These are phyloP conservation scores for Elymus sibiricus DNA, from an alignment of 176 grass and related monocot species.

Conservation along the genomic window DNA sequence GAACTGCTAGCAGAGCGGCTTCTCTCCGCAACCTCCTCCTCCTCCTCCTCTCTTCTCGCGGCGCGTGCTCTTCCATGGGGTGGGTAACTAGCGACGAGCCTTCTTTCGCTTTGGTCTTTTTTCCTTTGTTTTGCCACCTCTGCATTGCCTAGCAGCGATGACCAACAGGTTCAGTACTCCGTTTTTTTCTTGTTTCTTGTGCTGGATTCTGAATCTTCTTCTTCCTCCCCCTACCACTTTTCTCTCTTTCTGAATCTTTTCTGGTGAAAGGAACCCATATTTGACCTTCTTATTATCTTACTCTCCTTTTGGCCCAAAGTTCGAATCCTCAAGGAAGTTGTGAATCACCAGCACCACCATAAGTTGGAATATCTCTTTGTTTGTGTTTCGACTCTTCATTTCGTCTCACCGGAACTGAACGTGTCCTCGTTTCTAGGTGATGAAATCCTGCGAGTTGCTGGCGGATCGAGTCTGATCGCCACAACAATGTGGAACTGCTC, in stretches of 20 bases:
- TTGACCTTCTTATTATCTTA: too few relatives aligned
- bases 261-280: too few relatives aligned
- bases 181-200: not conserved
- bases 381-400: not conserved
- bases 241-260: slow-evolving; percentile 5
- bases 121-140: too few relatives aligned
- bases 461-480: not conserved
- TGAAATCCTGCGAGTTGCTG: not conserved
- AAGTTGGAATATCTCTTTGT: not conserved
- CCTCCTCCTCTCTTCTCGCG: too few relatives aligned
- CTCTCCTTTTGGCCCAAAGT: not conserved
- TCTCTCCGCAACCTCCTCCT: too few relatives aligned
- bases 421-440: not conserved
- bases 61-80: not conserved
- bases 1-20: not conserved
- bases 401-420: not conserved
- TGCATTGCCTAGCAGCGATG: not conserved
- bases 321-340: too few relatives aligned
- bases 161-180: not conserved
- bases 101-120: too few relatives aligned
- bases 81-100: not conserved
- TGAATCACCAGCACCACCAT: not conserved
- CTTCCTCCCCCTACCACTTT: not conserved
- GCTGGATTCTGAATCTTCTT: not conserved
- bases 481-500: slow-evolving; percentile 48